Evolutionary conservation across 2,329 filamentous ascomycete genomes (phyloP), one percentile per base, ranked within the genome.

Genomic region (Fusarium metavorans): DNA sequence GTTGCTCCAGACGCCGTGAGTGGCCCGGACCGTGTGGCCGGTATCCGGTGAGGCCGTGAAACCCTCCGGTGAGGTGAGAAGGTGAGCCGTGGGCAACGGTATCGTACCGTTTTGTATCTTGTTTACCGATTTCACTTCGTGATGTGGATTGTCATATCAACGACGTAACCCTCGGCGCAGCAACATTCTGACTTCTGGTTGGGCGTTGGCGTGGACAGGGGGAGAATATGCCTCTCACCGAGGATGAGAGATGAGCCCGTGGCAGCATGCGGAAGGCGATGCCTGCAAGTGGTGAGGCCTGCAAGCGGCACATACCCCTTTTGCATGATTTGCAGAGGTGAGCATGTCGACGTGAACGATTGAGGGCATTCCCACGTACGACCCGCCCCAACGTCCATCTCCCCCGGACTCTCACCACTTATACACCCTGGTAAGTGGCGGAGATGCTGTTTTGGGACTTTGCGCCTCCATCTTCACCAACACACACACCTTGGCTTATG

Each of bases 171-270:
- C 30, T 57, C 56, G 54, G 23, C 63, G 30, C 52, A 43, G 25
- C 30, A n/a, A 23, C 14, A 27, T 34, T 41, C 63, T 30, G 25
- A 18, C 18, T 35, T 57, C 58, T 50, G 37, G 67, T 37, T 63
- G 48, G 61, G 32, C 54, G 43, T 23, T 41, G 50, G 16, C 25
- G 32, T 25, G 18, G 48, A 35, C 57, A 54, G 27, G 60, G 64
- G 61, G 67, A 52, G 30, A 37, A 32, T 61, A 45, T 39, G 58
- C 39, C 63, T 72, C 60, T 71, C 70, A 72, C 67, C 67, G 70
- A 71, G 64, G 56, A 62, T 45, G 56, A 58, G 56, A 41, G 37
- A 50, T 45, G 56, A 57, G 23, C 58, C 52, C 52, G 35, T 50
- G 60, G 34, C 60, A 64, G 37, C 34, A 64, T 54, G 60, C 60